Percentiles rank a stretch among this genome's conserved stretches.
phyloP scores from a whole-genome alignment of 2,329 filamentous ascomycete species.

The Metarhizium rileyi region DNA sequence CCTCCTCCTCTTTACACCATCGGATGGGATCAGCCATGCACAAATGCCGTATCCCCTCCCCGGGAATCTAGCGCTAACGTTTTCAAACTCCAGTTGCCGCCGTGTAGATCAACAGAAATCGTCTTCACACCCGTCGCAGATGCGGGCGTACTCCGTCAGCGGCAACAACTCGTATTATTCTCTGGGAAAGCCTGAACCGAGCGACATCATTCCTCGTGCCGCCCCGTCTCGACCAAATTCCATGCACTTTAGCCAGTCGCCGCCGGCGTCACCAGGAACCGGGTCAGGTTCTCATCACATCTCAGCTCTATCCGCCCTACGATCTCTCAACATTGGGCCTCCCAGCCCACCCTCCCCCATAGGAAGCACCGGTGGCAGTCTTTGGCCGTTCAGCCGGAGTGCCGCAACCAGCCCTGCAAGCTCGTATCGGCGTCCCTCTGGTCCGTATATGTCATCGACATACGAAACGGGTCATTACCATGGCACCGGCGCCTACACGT shows the following conservation, averaged over 20 bases:
- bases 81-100: slow-evolving; percentile 37
- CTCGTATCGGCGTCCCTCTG: slow-evolving; percentile 36
- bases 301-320: slow-evolving; percentile 44
- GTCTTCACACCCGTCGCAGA: slow-evolving; percentile 16
- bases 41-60: background rate
- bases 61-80: background rate
- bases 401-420: slow-evolving; percentile 41
- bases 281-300: slow-evolving; percentile 18
- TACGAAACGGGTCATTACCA: slow-evolving; percentile 37
- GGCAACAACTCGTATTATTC: slow-evolving; percentile 35
- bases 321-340: slow-evolving; percentile 43
- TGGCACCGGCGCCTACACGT: slow-evolving; percentile 28
- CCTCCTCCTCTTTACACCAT: background rate
- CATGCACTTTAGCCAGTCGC: slow-evolving; percentile 41
- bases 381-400: slow-evolving; percentile 47
- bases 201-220: slow-evolving; percentile 54
- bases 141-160: slow-evolving; percentile 6
- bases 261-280: slow-evolving; percentile 36
- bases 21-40: background rate
- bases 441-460: slow-evolving; percentile 37
- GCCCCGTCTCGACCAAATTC: slow-evolving; percentile 51
- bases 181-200: slow-evolving; percentile 39
- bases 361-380: slow-evolving; percentile 28
- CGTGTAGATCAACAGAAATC: slow-evolving; percentile 41
- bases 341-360: slow-evolving; percentile 47